Evolutionary conservation across 106 monocot species (phyloP).

Genomic region (Phalaenopsis equestris): DNA sequence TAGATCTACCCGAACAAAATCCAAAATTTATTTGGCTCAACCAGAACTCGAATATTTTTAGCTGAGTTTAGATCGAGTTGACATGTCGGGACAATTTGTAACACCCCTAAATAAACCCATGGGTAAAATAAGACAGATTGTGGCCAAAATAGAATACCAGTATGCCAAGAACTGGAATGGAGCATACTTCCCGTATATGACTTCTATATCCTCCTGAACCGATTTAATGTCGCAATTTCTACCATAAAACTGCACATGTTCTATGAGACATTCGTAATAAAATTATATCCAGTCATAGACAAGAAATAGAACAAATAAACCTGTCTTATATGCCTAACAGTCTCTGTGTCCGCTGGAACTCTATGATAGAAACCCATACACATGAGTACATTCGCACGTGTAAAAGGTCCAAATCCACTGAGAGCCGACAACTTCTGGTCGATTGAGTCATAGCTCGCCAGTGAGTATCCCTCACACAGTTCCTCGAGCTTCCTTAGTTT

Average conservation of each 20-base stretch:
- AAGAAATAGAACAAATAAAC: constrained; percentile 11
- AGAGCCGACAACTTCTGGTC: constrained; percentile 34
- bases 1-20: no score
- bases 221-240: constrained; percentile 20
- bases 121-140: neutral
- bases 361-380: constrained; percentile 81
- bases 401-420: constrained; percentile 73
- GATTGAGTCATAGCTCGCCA: constrained; percentile 34
- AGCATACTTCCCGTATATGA: constrained; percentile 57
- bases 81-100: no score
- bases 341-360: constrained; percentile 70
- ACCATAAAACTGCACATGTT: constrained; percentile 37
- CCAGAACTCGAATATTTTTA: no score
- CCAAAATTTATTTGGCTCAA: no score
- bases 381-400: constrained; percentile 80
- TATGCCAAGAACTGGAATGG: constrained; percentile 84
- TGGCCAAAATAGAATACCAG: constrained; percentile 32
- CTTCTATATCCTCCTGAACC: constrained; percentile 27
- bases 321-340: constrained; percentile 62
- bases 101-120: no score
- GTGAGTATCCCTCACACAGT: constrained; percentile 15
- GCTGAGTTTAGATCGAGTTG: no score
- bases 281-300: neutral
- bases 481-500: constrained; percentile 44
- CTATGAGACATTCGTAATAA: neutral